These are phyloP conservation scores for Didymella arachidicola DNA, from an alignment of 2,329 filamentous ascomycete genomes.

Conservation along the genomic window DNA sequence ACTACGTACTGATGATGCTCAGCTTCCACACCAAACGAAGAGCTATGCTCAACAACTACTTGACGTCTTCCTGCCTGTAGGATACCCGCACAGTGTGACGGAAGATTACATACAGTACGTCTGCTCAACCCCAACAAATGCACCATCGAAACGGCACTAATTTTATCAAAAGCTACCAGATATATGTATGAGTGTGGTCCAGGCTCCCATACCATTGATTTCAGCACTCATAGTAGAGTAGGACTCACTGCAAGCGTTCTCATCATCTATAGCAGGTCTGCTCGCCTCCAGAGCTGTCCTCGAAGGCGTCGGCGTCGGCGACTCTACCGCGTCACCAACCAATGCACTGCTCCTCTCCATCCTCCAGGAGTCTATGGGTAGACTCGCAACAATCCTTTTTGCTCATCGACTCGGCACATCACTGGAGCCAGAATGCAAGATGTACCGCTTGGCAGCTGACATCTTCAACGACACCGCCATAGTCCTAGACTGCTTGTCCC, in stretches of 20 bases:
- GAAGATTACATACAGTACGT: slow-evolving; percentile 77
- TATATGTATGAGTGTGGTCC: slow-evolving; percentile 61
- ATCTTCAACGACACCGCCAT: slow-evolving; percentile 88
- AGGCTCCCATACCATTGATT: too few species aligned
- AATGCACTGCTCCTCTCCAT: slow-evolving; percentile 83
- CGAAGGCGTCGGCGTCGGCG: slow-evolving; percentile 79
- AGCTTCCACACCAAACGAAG: slow-evolving; percentile 31
- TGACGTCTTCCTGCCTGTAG: slow-evolving; percentile 82
- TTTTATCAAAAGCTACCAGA: slow-evolving; percentile 64
- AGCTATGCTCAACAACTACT: slow-evolving; percentile 56
- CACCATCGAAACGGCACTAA: neutral
- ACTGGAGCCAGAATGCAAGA: slow-evolving; percentile 90
- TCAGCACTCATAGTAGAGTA: slow-evolving; percentile 21
- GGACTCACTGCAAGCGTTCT: slow-evolving; percentile 86
- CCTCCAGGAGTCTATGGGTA: slow-evolving; percentile 80
- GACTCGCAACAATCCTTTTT: slow-evolving; percentile 85
- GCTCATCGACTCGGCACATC: slow-evolving; percentile 81
- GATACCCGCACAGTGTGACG: slow-evolving; percentile 88
- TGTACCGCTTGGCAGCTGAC: slow-evolving; percentile 85
- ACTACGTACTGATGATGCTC: neutral
- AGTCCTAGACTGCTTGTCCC: slow-evolving; percentile 83
- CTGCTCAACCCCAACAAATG: neutral
- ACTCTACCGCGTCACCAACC: slow-evolving; percentile 79
- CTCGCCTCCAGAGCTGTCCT: slow-evolving; percentile 76
- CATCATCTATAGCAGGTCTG: slow-evolving; percentile 79